Conservation (phyloP, 495 filamentous ascomycete species). For the Hypoxylon fragiforme region DNA sequence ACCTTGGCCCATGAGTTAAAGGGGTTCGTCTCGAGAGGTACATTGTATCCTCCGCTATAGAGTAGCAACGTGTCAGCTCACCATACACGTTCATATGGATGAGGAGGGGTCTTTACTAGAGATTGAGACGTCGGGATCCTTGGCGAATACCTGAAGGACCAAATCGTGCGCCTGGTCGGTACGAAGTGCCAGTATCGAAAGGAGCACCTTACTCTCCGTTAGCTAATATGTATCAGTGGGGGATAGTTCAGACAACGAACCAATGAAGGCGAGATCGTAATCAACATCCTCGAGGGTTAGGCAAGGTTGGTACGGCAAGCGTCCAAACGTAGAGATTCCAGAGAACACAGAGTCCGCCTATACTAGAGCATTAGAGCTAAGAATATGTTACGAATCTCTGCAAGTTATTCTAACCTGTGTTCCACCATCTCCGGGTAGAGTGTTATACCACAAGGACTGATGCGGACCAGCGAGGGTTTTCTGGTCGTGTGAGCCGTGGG, state of each 20-base stretch:
- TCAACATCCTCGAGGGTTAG: constrained; percentile 64
- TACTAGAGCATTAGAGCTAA: constrained; percentile 9
- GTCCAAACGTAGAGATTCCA: constrained; percentile 85
- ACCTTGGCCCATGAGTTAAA: constrained; percentile 77
- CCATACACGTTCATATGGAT: neutral
- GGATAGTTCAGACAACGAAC: constrained; percentile 68
- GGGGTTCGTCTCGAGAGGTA: constrained; percentile 76
- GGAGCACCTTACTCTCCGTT: constrained; percentile 49
- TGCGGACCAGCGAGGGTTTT: constrained; percentile 47
- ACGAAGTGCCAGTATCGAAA: constrained; percentile 47
- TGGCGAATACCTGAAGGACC: constrained; percentile 85
- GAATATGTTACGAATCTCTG: neutral
- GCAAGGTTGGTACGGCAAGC: constrained; percentile 74
- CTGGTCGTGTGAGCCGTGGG: constrained; percentile 46
- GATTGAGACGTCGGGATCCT: constrained; percentile 73
- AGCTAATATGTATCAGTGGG: no score
- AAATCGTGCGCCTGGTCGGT: constrained; percentile 70
- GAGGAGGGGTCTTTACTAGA: constrained; percentile 46
- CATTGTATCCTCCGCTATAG: constrained; percentile 71
- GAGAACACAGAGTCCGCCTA: constrained; percentile 66
- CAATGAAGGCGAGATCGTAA: constrained; percentile 84
- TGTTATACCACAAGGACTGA: constrained; percentile 52
- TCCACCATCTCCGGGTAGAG: constrained; percentile 59
- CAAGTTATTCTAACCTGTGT: constrained; percentile 48
- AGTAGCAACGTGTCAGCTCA: neutral